A percentile compares a stretch with the other conserved stretches of the same genome.
phyloP scores from a whole-genome alignment of 768 basidiomycete species.

The Lactarius pseudohatsudake region DNA sequence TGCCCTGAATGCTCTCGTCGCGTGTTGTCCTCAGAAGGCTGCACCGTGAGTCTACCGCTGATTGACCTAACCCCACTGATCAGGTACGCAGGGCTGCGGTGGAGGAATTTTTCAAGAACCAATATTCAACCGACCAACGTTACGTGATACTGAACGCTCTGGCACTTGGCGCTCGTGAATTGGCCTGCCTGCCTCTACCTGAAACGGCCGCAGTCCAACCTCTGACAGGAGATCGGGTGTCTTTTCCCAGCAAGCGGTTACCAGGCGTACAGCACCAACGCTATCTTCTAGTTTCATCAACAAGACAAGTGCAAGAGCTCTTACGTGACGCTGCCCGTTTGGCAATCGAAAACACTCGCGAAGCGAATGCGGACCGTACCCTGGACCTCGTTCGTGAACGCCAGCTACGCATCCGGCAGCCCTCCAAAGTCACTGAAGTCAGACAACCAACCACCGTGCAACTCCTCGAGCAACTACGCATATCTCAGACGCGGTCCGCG shows the following conservation, averaged over 20 bases:
- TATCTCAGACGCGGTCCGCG: constrained; percentile 19
- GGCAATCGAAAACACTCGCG: constrained; percentile 62
- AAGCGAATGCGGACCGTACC: constrained; percentile 51
- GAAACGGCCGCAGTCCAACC: constrained; percentile 34
- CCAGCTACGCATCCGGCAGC: constrained; percentile 60
- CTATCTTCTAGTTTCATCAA: constrained; percentile 36
- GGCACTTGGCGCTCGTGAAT: constrained; percentile 81
- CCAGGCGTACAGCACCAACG: constrained; percentile 65
- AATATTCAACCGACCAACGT: constrained; percentile 87
- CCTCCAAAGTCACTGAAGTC: constrained; percentile 49
- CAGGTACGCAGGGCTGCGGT: constrained; percentile 60
- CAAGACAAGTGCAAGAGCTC: constrained; percentile 52
- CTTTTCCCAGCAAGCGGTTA: constrained; percentile 82
- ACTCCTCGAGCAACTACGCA: constrained; percentile 21
- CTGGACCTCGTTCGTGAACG: constrained; percentile 73
- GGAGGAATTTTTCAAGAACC: constrained; percentile 92
- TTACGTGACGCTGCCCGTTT: constrained; percentile 60
- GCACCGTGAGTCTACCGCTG: constrained; percentile 64
- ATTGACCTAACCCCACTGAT: constrained; percentile 1
- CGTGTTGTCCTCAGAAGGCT: constrained; percentile 72
- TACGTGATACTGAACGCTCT: constrained; percentile 84
- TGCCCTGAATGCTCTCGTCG: constrained; percentile 75
- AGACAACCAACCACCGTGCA: constrained; percentile 23
- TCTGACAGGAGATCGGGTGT: constrained; percentile 38
- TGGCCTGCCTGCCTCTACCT: constrained; percentile 51